phyloP scores from a whole-genome alignment of 805 yeast species.

The Sugiyamaella chiloensis region DNA sequence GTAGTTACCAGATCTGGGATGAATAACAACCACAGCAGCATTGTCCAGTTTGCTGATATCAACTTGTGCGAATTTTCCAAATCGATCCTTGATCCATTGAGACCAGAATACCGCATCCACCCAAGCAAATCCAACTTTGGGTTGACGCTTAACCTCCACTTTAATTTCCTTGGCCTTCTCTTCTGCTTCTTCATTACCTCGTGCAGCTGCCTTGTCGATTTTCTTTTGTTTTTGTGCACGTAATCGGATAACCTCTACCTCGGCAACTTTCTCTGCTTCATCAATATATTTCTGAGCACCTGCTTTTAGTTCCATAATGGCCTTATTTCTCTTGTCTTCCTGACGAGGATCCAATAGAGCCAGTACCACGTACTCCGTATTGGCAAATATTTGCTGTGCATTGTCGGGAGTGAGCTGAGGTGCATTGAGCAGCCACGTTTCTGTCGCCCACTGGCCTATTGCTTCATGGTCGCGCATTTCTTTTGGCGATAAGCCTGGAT shows the following conservation, averaged over 20 bases:
- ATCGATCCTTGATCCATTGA: constrained; percentile 32
- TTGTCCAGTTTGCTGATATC: constrained; percentile 19
- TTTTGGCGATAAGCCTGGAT: constrained; percentile 31
- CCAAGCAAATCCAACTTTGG: constrained; percentile 36
- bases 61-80: constrained; percentile 29
- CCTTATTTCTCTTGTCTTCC: constrained; percentile 21
- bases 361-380: constrained; percentile 31
- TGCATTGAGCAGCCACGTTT: constrained; percentile 35
- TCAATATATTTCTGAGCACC: constrained; percentile 31
- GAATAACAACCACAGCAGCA: constrained; percentile 28
- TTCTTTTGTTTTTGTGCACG: constrained; percentile 31
- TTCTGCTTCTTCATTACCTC: constrained; percentile 31
- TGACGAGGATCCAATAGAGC: constrained; percentile 33
- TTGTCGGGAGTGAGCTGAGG: constrained; percentile 37
- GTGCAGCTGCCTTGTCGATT: constrained; percentile 33
- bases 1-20: constrained; percentile 27
- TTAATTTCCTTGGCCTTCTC: constrained; percentile 29
- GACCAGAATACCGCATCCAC: constrained; percentile 35
- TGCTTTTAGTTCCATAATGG: constrained; percentile 30
- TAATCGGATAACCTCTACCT: constrained; percentile 27
- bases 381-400: constrained; percentile 30
- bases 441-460: constrained; percentile 32
- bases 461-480: constrained; percentile 33
- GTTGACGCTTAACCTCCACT: constrained; percentile 24
- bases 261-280: constrained; percentile 22